These are phyloP conservation scores for Boletus edulis DNA, from an alignment of 768 basidiomycete species.

Conservation along the genomic window DNA sequence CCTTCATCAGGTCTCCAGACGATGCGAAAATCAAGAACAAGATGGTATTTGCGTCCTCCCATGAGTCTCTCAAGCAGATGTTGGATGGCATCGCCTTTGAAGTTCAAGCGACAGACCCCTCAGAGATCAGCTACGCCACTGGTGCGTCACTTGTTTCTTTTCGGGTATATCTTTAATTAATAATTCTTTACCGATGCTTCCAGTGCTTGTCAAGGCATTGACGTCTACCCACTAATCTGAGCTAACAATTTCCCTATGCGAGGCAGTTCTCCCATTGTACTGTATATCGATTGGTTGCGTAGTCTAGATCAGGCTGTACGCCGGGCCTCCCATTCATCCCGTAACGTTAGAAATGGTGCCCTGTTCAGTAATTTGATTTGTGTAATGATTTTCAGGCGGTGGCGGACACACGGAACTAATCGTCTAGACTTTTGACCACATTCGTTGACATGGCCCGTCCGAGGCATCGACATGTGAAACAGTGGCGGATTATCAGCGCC, in stretches of 20 bases:
- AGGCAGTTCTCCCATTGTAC: background rate
- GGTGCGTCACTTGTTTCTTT: conserved; percentile 45
- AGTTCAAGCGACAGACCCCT: conserved; percentile 80
- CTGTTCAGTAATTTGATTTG: background rate
- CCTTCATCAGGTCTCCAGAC: conserved; percentile 74
- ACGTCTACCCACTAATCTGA: conserved; percentile 12
- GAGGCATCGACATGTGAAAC: background rate
- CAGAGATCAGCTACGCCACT: conserved; percentile 67
- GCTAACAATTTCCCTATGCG: background rate
- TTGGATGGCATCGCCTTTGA: conserved; percentile 78
- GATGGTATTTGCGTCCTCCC: conserved; percentile 92
- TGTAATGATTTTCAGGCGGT: background rate
- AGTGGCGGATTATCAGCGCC: background rate
- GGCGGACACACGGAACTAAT: conserved; percentile 2
- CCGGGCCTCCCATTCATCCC: background rate
- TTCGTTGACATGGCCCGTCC: conserved; percentile 2
- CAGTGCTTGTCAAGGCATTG: conserved; percentile 23
- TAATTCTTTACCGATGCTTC: background rate
- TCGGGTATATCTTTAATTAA: background rate
- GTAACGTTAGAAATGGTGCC: background rate
- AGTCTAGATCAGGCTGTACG: background rate
- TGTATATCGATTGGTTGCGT: background rate
- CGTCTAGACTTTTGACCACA: background rate
- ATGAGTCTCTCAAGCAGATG: conserved; percentile 68
- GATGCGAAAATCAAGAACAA: conserved; percentile 81